Percentiles rank a stretch among this genome's conserved stretches.
Evolutionary conservation across 352 stramenopile species (phyloP).

Genomic region (Phytophthora foliorum): DNA sequence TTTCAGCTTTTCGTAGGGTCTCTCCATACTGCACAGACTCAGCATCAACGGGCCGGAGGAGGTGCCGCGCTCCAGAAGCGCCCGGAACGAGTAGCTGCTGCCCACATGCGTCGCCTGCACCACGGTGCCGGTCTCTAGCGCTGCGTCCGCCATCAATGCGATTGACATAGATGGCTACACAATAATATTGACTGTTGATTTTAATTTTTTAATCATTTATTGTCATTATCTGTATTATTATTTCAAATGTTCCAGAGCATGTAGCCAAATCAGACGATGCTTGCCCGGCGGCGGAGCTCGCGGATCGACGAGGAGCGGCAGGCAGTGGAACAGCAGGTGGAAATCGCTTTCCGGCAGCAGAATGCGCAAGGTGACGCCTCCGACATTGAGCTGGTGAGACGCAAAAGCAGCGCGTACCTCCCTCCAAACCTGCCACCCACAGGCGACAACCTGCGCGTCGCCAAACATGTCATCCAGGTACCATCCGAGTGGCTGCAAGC

Average conservation of each 20-base stretch:
- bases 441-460: constrained; percentile 49
- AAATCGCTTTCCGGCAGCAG: constrained; percentile 44
- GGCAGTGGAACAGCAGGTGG: constrained; percentile 58
- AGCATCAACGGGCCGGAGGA: constrained; percentile 39
- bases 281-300: constrained; percentile 45
- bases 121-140: constrained; percentile 64
- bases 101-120: constrained; percentile 63
- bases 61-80: constrained; percentile 57
- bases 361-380: background rate
- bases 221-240: no score
- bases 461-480: constrained; percentile 67
- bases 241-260: background rate
- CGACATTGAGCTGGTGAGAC: constrained; percentile 17
- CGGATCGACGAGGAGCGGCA: constrained; percentile 59
- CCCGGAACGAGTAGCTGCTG: constrained; percentile 53
- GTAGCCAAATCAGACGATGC: constrained; percentile 38
- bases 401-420: constrained; percentile 56
- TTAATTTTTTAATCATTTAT: no score
- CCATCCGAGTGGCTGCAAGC: background rate
- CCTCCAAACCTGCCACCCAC: constrained; percentile 29
- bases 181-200: no score
- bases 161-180: constrained; percentile 17
- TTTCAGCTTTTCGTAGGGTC: constrained; percentile 84
- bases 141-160: constrained; percentile 5
- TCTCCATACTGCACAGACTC: constrained; percentile 69